Evolutionary conservation across 169 alveolate species (phyloP).

Genomic region (Plasmodium fragile): DNA sequence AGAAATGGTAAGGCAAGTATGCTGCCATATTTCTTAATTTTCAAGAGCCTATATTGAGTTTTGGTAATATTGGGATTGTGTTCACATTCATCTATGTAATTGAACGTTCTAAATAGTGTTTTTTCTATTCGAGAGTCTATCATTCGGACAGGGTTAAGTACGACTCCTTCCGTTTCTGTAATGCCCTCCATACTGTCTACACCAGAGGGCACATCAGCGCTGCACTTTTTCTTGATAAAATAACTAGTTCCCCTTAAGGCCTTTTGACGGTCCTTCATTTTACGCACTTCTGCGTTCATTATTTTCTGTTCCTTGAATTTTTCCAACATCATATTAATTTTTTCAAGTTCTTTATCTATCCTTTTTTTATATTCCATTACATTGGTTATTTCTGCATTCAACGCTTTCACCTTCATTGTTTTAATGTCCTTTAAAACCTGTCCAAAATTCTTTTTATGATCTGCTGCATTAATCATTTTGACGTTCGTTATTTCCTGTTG

Average conservation of each 20-base stretch:
- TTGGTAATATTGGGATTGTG: neutral
- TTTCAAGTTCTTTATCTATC: neutral
- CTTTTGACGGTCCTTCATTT: neutral
- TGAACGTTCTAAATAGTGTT: neutral
- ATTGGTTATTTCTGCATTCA: neutral
- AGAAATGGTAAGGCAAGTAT: neutral
- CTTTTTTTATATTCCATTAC: neutral
- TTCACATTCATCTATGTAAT: neutral
- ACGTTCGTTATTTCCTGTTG: neutral
- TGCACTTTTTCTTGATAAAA: too few relatives aligned
- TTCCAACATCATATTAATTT: neutral
- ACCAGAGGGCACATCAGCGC: neutral
- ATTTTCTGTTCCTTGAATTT: neutral
- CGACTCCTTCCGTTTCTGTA: neutral
- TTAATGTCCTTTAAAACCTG: too few relatives aligned
- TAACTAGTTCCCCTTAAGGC: neutral
- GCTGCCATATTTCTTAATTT: neutral
- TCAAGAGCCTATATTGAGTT: neutral
- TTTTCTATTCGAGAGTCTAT: neutral
- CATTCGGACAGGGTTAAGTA: neutral
- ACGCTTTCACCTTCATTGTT: neutral
- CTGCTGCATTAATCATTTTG: neutral
- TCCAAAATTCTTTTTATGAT: neutral
- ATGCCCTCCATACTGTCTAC: neutral
- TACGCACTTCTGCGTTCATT: neutral